phyloP scores from a whole-genome alignment of 1,139 yeast genomes.

The Nakaseomyces glabratus region DNA sequence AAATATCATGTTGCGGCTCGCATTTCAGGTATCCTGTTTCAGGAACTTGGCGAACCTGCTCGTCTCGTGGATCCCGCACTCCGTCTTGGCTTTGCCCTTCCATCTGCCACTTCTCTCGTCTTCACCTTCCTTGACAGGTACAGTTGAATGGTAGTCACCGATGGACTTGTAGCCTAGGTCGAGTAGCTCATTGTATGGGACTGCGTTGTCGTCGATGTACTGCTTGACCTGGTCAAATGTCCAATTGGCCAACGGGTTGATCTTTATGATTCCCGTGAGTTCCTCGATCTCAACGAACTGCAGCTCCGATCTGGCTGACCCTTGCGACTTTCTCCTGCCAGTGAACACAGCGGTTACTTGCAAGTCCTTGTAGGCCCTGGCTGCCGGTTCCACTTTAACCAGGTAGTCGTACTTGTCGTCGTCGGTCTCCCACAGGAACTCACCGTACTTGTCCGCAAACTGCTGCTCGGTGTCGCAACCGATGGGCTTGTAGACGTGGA shows the following conservation, averaged over 20 bases:
- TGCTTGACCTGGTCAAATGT: slow-evolving; percentile 58
- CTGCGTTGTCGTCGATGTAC: slow-evolving; percentile 60
- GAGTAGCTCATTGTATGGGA: slow-evolving; percentile 77
- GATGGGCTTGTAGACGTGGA: slow-evolving; percentile 60
- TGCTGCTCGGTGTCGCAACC: slow-evolving; percentile 51
- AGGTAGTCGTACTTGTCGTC: slow-evolving; percentile 76
- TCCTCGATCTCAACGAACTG: slow-evolving; percentile 72
- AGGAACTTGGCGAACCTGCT: slow-evolving; percentile 59
- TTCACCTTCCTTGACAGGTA: slow-evolving; percentile 81
- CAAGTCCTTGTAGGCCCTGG: slow-evolving; percentile 69
- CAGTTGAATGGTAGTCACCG: slow-evolving; percentile 95
- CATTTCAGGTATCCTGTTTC: slow-evolving; percentile 11
- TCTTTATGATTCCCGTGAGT: slow-evolving; percentile 61
- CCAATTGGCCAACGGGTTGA: slow-evolving; percentile 87
- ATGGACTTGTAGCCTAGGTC: slow-evolving; percentile 84
- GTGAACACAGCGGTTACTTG: slow-evolving; percentile 77
- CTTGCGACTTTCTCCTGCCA: slow-evolving; percentile 86
- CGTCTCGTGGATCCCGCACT: slow-evolving; percentile 89
- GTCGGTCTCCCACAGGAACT: slow-evolving; percentile 71
- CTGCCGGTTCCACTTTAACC: slow-evolving; percentile 89
- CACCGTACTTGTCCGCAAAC: slow-evolving; percentile 62
- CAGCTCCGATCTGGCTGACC: slow-evolving; percentile 68
- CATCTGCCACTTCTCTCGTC: slow-evolving; percentile 96
- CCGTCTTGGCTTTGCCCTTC: slow-evolving; percentile 89
- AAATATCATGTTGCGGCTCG: too few relatives aligned